Conservation (phyloP, 2,329 filamentous ascomycete genomes). For the Neobulgaria alba region DNA sequence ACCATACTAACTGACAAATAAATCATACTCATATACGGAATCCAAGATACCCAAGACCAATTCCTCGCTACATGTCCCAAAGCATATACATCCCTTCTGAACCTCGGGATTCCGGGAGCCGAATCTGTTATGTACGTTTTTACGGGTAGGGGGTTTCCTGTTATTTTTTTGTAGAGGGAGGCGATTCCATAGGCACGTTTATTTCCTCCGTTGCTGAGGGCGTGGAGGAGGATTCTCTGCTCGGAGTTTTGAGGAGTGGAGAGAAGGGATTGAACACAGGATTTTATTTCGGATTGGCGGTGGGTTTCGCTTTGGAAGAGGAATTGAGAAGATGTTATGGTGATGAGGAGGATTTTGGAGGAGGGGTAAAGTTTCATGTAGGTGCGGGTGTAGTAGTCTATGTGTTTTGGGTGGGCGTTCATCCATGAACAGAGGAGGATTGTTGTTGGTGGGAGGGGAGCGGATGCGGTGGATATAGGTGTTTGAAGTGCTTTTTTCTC, state of each 20-base stretch:
- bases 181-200: constrained; percentile 24
- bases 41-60: constrained; percentile 11
- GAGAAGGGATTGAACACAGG: constrained; percentile 19
- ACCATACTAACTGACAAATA: constrained; percentile 9
- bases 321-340: constrained; percentile 37
- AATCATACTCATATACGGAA: constrained; percentile 8
- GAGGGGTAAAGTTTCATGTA: constrained; percentile 43
- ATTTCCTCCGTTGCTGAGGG: constrained; percentile 51
- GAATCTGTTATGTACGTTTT: constrained; percentile 18
- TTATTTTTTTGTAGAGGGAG: constrained; percentile 8
- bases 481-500: constrained; percentile 10
- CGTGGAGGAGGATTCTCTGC: constrained; percentile 39
- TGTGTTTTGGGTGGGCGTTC: constrained; percentile 44
- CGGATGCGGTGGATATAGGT: constrained; percentile 4
- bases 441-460: constrained; percentile 23
- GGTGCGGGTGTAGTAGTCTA: constrained; percentile 46
- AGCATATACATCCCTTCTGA: constrained; percentile 20
- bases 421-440: constrained; percentile 51
- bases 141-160: constrained; percentile 12
- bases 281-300: constrained; percentile 26
- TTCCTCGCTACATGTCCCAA: constrained; percentile 11
- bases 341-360: constrained; percentile 41
- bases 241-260: constrained; percentile 5
- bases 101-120: constrained; percentile 21
- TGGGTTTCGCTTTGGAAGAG: constrained; percentile 32